Conservation (phyloP, 495 filamentous ascomycete species). For the Margaritispora aquatica region DNA sequence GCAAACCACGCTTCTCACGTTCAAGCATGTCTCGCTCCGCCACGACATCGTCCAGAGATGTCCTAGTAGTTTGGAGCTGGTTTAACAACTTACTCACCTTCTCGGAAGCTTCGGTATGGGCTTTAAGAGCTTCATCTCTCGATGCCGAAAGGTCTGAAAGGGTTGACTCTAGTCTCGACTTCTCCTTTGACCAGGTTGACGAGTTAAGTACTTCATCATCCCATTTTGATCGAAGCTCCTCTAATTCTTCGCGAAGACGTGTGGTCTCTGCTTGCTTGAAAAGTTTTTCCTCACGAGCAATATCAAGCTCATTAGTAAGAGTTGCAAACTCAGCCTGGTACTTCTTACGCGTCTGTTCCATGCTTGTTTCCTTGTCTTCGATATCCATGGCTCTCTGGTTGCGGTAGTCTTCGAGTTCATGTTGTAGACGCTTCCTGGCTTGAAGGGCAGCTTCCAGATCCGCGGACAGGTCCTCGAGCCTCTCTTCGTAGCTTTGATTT, state of each 20-base stretch:
- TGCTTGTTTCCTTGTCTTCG: conserved; percentile 91
- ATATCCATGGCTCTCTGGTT: conserved; percentile 92
- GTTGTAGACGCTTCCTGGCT: conserved; percentile 90
- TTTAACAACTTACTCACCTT: conserved; percentile 85
- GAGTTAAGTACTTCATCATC: conserved; percentile 97
- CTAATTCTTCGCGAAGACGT: conserved; percentile 84
- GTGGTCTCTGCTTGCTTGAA: conserved; percentile 58
- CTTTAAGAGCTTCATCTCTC: conserved; percentile 84
- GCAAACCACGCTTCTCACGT: conserved; percentile 86
- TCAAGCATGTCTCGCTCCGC: conserved; percentile 78
- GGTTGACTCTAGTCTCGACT: conserved; percentile 83
- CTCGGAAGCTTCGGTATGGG: conserved; percentile 91
- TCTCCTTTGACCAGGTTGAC: conserved; percentile 98
- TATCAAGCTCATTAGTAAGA: conserved; percentile 84
- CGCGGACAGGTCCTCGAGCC: conserved; percentile 84
- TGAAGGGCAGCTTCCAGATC: conserved; percentile 83
- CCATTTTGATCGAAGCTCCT: conserved; percentile 94
- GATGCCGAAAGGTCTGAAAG: conserved; percentile 85
- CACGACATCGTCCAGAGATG: conserved; percentile 77
- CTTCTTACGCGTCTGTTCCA: conserved; percentile 97
- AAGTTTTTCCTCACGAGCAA: conserved; percentile 79
- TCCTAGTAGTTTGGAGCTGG: conserved; percentile 82
- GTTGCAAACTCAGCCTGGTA: conserved; percentile 90
- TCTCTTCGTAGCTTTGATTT: conserved; percentile 83
- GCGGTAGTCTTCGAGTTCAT: conserved; percentile 96